Percentiles rank a stretch among this genome's conserved stretches.
These are phyloP conservation scores for Ascochyta rabiei DNA, from an alignment of 2,329 filamentous ascomycete genomes.

Conservation along the genomic window DNA sequence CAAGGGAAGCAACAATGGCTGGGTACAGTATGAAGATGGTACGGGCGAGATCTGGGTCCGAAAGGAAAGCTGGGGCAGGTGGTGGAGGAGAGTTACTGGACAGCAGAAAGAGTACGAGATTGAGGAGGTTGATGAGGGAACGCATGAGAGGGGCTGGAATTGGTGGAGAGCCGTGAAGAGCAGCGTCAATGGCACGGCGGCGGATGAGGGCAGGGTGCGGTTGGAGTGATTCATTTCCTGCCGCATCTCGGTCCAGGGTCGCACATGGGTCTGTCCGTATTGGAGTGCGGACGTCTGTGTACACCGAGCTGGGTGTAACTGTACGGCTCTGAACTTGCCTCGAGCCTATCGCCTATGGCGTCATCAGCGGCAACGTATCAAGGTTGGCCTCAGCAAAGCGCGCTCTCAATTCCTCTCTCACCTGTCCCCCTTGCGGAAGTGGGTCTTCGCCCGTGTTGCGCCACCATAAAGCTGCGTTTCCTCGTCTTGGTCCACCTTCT, in stretches of 20 bases:
- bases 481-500: not conserved
- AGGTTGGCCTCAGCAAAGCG: not conserved
- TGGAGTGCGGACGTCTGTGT: not conserved
- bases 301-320: no score
- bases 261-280: not conserved
- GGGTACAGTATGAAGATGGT: slow-evolving; percentile 37
- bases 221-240: not conserved
- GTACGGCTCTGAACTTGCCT: not conserved
- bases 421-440: not conserved
- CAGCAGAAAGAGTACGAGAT: slow-evolving; percentile 31
- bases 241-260: not conserved
- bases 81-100: slow-evolving; percentile 36
- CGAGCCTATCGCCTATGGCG: not conserved
- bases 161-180: slow-evolving; percentile 25
- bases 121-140: slow-evolving; percentile 36
- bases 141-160: slow-evolving; percentile 28
- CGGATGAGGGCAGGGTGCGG: slow-evolving; percentile 12
- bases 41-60: slow-evolving; percentile 40
- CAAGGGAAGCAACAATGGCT: slow-evolving; percentile 34
- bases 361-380: not conserved
- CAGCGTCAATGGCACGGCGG: not conserved
- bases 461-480: not conserved
- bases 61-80: slow-evolving; percentile 35
- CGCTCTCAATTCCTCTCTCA: not conserved
- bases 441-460: not conserved